These are phyloP conservation scores for Metschnikowia lochheadii DNA, from an alignment of 805 yeast genomes.

Conservation along the genomic window DNA sequence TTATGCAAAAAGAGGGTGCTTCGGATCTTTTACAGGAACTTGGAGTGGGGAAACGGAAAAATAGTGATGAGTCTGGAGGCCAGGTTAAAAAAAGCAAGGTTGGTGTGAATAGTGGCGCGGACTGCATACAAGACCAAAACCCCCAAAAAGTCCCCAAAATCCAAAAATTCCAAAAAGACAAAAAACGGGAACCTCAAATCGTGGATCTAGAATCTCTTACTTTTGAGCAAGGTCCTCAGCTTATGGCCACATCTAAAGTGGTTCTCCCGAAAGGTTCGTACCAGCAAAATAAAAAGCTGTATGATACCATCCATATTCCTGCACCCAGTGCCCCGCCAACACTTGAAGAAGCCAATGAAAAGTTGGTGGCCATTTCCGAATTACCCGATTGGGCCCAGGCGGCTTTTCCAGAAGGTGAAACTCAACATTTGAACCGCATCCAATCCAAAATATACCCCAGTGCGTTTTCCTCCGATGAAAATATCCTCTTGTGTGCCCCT, in stretches of 20 bases:
- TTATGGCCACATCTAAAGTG: slow-evolving; percentile 63
- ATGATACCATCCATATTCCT: slow-evolving; percentile 92
- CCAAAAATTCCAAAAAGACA: too few species aligned
- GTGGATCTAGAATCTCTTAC: slow-evolving; percentile 61
- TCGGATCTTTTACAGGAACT: slow-evolving; percentile 41
- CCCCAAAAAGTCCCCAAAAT: too few species aligned
- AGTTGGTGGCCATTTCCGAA: slow-evolving; percentile 52
- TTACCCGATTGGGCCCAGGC: slow-evolving; percentile 80
- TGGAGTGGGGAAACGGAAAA: slow-evolving; percentile 19
- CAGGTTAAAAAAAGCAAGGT: not conserved
- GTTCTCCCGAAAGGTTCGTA: slow-evolving; percentile 80
- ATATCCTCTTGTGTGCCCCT: slow-evolving; percentile 88
- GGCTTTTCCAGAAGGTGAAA: slow-evolving; percentile 69
- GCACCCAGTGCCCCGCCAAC: slow-evolving; percentile 55
- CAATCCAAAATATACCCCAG: slow-evolving; percentile 78
- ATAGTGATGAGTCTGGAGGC: not conserved
- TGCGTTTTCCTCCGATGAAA: slow-evolving; percentile 71
- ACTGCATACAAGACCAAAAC: too few species aligned
- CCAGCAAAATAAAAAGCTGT: slow-evolving; percentile 64
- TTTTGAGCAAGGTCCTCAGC: slow-evolving; percentile 70
- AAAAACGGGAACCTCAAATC: slow-evolving; percentile 40
- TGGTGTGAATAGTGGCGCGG: too few species aligned
- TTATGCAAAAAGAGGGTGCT: slow-evolving; percentile 44
- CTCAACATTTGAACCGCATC: slow-evolving; percentile 66
- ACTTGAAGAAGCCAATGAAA: slow-evolving; percentile 35